Evolutionary conservation across 192 early-diverging fungal species (phyloP), one percentile per base, ranked within the genome.

Genomic region (Podila epicladia): DNA sequence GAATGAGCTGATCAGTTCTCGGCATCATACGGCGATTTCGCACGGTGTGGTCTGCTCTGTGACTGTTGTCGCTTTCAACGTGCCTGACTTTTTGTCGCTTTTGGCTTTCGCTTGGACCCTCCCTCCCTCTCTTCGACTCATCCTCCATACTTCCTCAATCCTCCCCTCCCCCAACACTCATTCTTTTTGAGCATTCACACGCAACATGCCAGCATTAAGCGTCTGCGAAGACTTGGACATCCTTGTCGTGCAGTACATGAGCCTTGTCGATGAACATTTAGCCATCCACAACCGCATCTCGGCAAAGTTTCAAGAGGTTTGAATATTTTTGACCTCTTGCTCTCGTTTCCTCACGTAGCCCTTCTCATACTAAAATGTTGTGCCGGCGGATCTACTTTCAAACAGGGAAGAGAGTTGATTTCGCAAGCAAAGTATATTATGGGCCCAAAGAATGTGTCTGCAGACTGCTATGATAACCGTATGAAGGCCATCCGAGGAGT

Each of bases 391-490:
- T 45, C 41, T 45, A 45, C 41, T 35, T 64, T 24, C 20, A 48
- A 31, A n/a, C 55, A 80, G 77, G 77, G 77, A 32, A 71, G 67
- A 9, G 77, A 80, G 33, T 58, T 57, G 19, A 80, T 80, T 37
- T 80, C 77, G 3, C 61, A 80, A 29, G 77, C 77, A 58, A 80
- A 80, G 65, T 80, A 80, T 22, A 73, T 73, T 55, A 80, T 80
- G 77, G 77, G 77, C 0, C 77, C 77, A 24, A 63, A 57, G 49
- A 80, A 80, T 51, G 77, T 80, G 11, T 80, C 77, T 32, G 59
- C 71, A 50, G 77, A 80, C 35, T 80, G 77, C 28, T 80, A 80
- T 45, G 77, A 80, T 38, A 71, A 58, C 45, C 77, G 77, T 1
- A 80, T 80, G 77, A 80, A 72, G 48, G 77, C 77, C 33, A 64